Conservation (phyloP, 208 protist genomes). For the Herpetomonas samuelpessoai region DNA sequence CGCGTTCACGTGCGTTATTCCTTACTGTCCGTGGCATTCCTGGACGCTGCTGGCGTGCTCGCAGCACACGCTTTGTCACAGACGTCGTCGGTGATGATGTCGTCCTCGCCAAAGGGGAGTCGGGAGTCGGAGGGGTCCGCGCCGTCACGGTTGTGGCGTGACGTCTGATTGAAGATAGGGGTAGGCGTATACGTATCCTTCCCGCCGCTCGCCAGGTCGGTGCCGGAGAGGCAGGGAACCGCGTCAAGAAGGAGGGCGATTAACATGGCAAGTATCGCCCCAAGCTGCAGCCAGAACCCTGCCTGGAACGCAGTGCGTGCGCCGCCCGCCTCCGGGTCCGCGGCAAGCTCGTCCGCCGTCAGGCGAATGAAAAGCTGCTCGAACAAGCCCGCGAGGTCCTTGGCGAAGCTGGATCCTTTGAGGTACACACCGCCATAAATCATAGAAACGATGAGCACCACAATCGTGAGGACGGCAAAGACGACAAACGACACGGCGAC, state of each 20-base stretch:
- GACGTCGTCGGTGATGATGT: neutral
- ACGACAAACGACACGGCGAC: neutral
- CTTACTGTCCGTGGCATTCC: neutral
- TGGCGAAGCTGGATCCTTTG: neutral
- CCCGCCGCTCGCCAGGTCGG: neutral
- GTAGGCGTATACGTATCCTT: neutral
- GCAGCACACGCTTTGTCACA: neutral
- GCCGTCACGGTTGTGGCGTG: neutral
- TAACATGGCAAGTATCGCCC: neutral
- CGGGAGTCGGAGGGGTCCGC: neutral
- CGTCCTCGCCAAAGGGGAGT: neutral
- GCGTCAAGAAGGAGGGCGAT: neutral
- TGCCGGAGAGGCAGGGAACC: neutral
- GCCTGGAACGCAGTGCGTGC: too few relatives aligned
- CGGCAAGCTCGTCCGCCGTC: neutral
- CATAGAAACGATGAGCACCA: neutral
- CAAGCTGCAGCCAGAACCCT: neutral
- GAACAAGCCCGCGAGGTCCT: neutral
- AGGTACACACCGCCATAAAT: neutral
- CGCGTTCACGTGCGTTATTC: neutral
- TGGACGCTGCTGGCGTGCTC: neutral
- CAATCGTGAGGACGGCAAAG: neutral
- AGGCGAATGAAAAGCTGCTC: neutral
- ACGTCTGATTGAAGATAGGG: neutral
- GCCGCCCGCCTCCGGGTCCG: too few relatives aligned